Evolutionary conservation across 2,329 filamentous ascomycete species (phyloP).

Genomic region (Curvularia verruculosa): DNA sequence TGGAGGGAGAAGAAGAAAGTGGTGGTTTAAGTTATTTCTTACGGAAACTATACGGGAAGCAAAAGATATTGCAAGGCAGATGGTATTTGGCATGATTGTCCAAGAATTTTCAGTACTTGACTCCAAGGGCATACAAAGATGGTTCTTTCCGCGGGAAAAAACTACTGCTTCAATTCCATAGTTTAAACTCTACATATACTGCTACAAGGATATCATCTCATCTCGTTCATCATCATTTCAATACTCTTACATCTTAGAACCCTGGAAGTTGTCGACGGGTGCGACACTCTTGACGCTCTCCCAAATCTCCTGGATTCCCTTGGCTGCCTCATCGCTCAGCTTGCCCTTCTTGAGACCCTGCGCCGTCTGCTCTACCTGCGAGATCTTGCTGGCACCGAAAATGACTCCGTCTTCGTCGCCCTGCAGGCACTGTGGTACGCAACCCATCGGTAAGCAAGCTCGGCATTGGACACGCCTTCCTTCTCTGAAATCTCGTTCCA

Average conservation of each 20-base stretch:
- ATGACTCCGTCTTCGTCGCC: constrained; percentile 51
- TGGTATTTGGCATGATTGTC: background rate
- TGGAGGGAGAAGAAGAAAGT: background rate
- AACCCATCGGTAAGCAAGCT: constrained; percentile 55
- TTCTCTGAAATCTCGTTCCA: constrained; percentile 52
- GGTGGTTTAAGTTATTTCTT: background rate
- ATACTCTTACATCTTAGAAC: background rate
- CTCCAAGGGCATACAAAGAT: background rate
- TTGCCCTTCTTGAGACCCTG: constrained; percentile 31
- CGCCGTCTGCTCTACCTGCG: constrained; percentile 35
- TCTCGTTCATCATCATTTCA: background rate
- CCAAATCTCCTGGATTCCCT: constrained; percentile 37
- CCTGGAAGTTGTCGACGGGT: constrained; percentile 34
- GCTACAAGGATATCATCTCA: background rate
- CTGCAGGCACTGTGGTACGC: constrained; percentile 49
- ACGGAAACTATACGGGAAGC: background rate
- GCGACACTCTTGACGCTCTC: constrained; percentile 34
- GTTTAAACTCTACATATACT: background rate
- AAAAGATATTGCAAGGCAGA: background rate
- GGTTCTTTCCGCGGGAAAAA: background rate
- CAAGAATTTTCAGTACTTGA: background rate
- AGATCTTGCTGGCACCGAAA: constrained; percentile 46
- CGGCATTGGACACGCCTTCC: constrained; percentile 48
- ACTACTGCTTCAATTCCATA: background rate
- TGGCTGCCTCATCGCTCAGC: constrained; percentile 30